These are phyloP conservation scores for Lactarius vividus DNA, from an alignment of 768 basidiomycete species.

Conservation along the genomic window DNA sequence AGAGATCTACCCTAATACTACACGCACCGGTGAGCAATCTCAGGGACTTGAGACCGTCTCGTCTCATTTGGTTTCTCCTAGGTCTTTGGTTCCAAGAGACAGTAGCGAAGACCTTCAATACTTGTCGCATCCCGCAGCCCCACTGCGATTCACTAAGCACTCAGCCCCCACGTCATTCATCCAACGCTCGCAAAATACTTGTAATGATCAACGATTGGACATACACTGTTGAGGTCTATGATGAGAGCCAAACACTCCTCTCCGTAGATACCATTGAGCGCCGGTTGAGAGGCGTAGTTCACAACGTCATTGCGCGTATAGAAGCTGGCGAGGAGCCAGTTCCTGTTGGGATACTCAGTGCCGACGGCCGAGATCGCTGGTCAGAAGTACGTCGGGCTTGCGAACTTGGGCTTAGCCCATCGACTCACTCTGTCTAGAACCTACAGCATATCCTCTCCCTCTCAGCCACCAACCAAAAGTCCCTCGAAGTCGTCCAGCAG, in stretches of 20 bases:
- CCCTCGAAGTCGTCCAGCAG: constrained; percentile 62
- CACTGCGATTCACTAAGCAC: constrained; percentile 63
- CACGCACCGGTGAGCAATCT: constrained; percentile 54
- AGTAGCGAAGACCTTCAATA: constrained; percentile 67
- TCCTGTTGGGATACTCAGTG: constrained; percentile 68
- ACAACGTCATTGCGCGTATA: constrained; percentile 56
- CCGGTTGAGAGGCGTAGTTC: constrained; percentile 43
- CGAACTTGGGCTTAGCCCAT: background rate
- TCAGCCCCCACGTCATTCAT: constrained; percentile 43
- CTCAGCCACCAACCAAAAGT: constrained; percentile 59
- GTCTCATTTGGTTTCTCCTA: background rate
- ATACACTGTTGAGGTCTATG: constrained; percentile 71
- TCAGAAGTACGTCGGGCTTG: constrained; percentile 50
- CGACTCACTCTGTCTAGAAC: constrained; percentile 48
- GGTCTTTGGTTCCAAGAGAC: constrained; percentile 65
- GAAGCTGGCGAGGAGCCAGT: constrained; percentile 54
- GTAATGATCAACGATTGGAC: constrained; percentile 76
- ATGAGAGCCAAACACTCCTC: constrained; percentile 36
- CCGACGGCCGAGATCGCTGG: constrained; percentile 83
- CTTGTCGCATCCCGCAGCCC: constrained; percentile 67
- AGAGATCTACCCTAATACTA: constrained; percentile 66
- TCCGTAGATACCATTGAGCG: constrained; percentile 44
- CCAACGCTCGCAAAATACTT: constrained; percentile 56
- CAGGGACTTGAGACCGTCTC: no score
- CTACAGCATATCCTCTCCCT: constrained; percentile 64